Evolutionary conservation across 352 stramenopile species (phyloP).

Genomic region (Phytopythium helicoides): DNA sequence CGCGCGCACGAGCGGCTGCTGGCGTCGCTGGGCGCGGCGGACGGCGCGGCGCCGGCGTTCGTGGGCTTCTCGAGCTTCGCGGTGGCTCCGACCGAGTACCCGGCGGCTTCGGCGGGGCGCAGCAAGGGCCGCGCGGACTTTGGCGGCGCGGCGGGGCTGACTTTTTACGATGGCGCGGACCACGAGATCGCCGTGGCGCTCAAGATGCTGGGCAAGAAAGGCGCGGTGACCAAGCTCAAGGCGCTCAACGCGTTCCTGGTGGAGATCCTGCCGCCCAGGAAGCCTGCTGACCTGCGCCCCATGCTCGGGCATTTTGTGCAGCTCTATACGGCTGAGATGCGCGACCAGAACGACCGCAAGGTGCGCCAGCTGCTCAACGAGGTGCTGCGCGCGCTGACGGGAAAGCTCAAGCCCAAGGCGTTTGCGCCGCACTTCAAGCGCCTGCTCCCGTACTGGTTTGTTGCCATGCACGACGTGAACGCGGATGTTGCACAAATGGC

Average conservation of each 20-base stretch:
- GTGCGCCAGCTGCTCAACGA: constrained; percentile 76
- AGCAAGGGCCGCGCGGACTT: constrained; percentile 13
- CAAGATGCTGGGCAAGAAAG: constrained; percentile 87
- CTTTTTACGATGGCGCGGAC: constrained; percentile 78
- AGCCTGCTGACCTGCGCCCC: constrained; percentile 50
- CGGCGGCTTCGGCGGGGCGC: constrained; percentile 9
- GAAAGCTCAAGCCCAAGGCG: constrained; percentile 67
- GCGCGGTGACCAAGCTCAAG: constrained; percentile 79
- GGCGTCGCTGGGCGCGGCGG: constrained; percentile 18
- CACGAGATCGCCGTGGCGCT: constrained; percentile 74
- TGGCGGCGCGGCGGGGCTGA: constrained; percentile 22
- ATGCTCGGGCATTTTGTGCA: constrained; percentile 80
- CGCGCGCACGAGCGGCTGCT: constrained; percentile 68
- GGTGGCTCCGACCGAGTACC: constrained; percentile 8
- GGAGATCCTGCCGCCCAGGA: constrained; percentile 59
- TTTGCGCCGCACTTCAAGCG: constrained; percentile 70
- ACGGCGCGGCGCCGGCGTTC: constrained; percentile 34
- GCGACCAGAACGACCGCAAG: constrained; percentile 82
- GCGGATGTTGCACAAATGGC: constrained; percentile 47
- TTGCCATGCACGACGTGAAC: constrained; percentile 80
- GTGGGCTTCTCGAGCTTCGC: constrained; percentile 77
- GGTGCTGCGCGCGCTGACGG: constrained; percentile 49
- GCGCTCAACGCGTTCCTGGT: constrained; percentile 59
- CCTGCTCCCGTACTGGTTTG: constrained; percentile 73
- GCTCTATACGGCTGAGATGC: constrained; percentile 77